These are phyloP conservation scores for Kalanchoe fedtschenkoi DNA, from an alignment of 164 flowering plant genomes.

Conservation along the genomic window DNA sequence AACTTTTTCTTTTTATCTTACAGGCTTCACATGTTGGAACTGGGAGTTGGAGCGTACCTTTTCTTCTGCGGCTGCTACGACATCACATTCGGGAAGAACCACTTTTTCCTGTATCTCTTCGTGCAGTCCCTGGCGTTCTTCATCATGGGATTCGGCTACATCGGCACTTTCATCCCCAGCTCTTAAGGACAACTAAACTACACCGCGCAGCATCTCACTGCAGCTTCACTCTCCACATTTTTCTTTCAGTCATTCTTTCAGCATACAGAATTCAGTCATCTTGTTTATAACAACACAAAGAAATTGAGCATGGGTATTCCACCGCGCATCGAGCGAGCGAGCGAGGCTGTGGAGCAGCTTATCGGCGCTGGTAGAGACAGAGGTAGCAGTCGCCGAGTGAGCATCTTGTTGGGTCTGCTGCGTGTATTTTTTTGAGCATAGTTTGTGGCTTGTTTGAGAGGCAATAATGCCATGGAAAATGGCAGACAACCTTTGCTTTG, in stretches of 20 bases:
- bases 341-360: neutral
- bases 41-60: constrained; percentile 46
- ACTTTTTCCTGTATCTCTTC: constrained; percentile 57
- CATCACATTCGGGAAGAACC: constrained; percentile 43
- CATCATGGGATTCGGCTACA: constrained; percentile 56
- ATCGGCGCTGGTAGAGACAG: too few relatives aligned
- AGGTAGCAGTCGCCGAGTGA: too few relatives aligned
- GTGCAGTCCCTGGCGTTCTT: constrained; percentile 67
- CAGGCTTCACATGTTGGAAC: constrained; percentile 60
- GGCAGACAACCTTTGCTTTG: neutral
- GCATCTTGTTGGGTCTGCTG: neutral
- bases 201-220: neutral
- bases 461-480: too few relatives aligned
- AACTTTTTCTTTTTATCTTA: neutral
- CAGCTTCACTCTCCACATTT: neutral
- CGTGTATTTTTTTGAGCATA: neutral
- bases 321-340: neutral
- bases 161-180: constrained; percentile 66
- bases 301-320: neutral
- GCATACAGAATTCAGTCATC: neutral
- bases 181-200: constrained; percentile 13
- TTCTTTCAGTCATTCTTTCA: neutral
- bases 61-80: constrained; percentile 62
- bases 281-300: neutral
- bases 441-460: neutral